Evolutionary conservation across 1,284 basidiomycete genomes (phyloP), one percentile per base, ranked within the genome.

Genomic region (Rhodofomes roseus): DNA sequence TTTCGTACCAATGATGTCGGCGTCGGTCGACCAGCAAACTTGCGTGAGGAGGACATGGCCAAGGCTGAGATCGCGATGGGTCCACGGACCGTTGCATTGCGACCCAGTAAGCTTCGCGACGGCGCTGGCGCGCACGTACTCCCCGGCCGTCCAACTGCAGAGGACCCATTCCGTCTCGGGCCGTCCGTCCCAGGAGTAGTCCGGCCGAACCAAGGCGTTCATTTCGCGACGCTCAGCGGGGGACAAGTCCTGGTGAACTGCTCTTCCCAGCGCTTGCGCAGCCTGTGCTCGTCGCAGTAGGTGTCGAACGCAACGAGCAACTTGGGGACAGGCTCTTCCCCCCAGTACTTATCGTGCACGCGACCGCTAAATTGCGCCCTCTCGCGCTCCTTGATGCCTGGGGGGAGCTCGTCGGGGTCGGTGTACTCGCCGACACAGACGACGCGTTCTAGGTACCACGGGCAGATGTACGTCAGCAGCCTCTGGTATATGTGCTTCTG

Each of bases 1-100:
- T 34, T 34, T 4, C 31, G 5, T 34, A 5, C 11, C 54, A 63
- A 55, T 12, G 60, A n/a, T 22, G 27, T 48, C 34, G 54, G 1
- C 22, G 25, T 58, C 44, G 5, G 39, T 9, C 4, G 63, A 63
- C 63, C 65, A 66, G 58, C 60, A 65, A 11, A 63, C 62, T 8
- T 54, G 59, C 37, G 63, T 51, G 29, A 66, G 37, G 7, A 68
- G 50, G 29, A 58, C 64, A 3, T 60, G 59, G 18, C 25, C 58
- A 39, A 65, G 60, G 37, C 48, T 20, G 29, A 23, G 39, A 29
- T 9, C 36, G 43, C 9, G 4, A 25, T 50, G 16, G 12, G 25
- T 29, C 29, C 23, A 50, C n/a, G 46, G 46, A 18, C 41, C 41
- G 41, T 23, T 6, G 29, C 11, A 31, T 3, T 3, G 25, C 11